These are phyloP conservation scores for Globisporangium spinosum DNA, from an alignment of 352 stramenopile species.

Conservation along the genomic window DNA sequence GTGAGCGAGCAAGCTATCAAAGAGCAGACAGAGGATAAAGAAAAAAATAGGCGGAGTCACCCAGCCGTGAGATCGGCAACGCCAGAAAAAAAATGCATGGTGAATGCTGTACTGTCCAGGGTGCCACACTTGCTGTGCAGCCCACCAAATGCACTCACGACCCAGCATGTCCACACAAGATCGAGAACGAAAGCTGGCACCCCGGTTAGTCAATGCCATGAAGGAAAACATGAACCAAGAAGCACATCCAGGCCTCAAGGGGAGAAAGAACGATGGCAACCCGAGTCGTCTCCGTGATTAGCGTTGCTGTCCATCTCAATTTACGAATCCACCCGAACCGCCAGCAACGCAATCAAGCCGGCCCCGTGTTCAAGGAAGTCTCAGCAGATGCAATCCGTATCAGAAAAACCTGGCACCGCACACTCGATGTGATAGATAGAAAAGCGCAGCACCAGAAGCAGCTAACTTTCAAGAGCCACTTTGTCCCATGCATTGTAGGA, in stretches of 20 bases:
- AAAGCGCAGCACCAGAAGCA: background rate
- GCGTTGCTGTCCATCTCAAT: background rate
- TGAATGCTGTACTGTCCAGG: background rate
- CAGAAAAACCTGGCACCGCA: background rate
- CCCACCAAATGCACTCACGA: background rate
- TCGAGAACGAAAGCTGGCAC: background rate
- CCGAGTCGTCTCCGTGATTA: background rate
- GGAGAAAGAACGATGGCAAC: background rate
- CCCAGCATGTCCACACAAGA: background rate
- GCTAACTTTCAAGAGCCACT: background rate
- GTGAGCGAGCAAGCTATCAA: background rate
- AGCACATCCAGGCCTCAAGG: background rate
- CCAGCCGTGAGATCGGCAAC: background rate
- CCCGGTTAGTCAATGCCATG: background rate
- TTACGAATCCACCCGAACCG: background rate
- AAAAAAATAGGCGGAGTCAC: background rate
- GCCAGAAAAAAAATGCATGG: slow-evolving; percentile 4
- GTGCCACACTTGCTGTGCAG: background rate
- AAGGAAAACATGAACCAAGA: background rate
- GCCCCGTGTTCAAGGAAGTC: background rate
- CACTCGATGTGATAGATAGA: background rate
- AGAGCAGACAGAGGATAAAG: slow-evolving; percentile 4
- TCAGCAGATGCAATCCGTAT: background rate
- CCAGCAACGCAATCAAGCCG: background rate
- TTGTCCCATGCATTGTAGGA: background rate